Evolutionary conservation across 768 basidiomycete genomes (phyloP).

Genomic region (Phlebiopsis flavidoalba): DNA sequence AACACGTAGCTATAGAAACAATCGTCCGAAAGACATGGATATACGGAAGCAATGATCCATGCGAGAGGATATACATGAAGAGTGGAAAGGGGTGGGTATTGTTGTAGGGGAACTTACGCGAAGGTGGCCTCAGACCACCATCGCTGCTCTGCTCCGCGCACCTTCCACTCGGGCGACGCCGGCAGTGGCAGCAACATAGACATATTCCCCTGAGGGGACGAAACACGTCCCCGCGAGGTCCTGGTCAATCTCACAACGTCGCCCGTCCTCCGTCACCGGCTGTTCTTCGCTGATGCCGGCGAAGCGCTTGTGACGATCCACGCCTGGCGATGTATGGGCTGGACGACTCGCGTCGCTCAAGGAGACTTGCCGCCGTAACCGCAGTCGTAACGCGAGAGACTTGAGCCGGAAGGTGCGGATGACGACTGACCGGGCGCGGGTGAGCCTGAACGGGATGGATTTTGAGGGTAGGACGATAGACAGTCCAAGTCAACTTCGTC

Average conservation of each 20-base stretch:
- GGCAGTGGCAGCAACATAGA: slow-evolving; percentile 63
- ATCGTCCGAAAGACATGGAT: background rate
- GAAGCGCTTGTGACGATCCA: slow-evolving; percentile 8
- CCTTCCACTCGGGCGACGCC: slow-evolving; percentile 75
- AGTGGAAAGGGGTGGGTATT: background rate
- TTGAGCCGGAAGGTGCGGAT: background rate
- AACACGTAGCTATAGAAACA: background rate
- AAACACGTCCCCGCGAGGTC: slow-evolving; percentile 72
- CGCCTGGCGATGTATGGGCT: slow-evolving; percentile 16
- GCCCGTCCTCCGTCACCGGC: background rate
- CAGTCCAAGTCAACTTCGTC: slow-evolving; percentile 49
- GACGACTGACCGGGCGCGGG: slow-evolving; percentile 17
- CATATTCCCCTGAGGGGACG: slow-evolving; percentile 59
- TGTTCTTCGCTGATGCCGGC: slow-evolving; percentile 9
- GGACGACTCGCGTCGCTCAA: slow-evolving; percentile 20
- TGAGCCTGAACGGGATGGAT: slow-evolving; percentile 43
- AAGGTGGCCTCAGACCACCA: slow-evolving; percentile 60
- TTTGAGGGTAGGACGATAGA: slow-evolving; percentile 42
- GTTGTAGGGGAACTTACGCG: slow-evolving; percentile 24
- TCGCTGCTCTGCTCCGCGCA: slow-evolving; percentile 65
- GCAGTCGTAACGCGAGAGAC: slow-evolving; percentile 14
- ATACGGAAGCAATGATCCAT: background rate
- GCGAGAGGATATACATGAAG: background rate
- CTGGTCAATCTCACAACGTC: slow-evolving; percentile 31
- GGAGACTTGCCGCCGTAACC: slow-evolving; percentile 18